Evolutionary conservation across 805 yeast species (phyloP), one percentile per base, ranked within the genome.

Genomic region (Sugiyamaella valdiviana): DNA sequence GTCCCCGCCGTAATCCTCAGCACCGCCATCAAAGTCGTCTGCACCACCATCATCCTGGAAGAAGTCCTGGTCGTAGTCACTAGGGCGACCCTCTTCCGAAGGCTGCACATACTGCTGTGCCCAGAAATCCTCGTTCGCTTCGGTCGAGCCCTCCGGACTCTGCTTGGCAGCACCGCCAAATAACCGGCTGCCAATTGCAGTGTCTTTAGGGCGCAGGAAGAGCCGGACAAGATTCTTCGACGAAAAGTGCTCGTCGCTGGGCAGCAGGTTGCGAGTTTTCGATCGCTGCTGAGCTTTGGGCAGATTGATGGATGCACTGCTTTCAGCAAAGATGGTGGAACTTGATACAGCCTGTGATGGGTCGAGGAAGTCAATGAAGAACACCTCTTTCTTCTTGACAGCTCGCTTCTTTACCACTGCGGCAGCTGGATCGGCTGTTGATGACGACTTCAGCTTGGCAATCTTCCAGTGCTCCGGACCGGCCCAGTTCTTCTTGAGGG

Each of bases 391-490:
- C n/a, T 32, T 42, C 38, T 49, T 44, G 10, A 37, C 24, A 2
- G 46, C 21, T 17, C 42, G 44, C 46, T 45, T 50, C 38, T 32
- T 40, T 10, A 39, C 41, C 12, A 35, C 16, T 5, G 23, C 42
- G 21, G 21, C 15, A 21, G n/a, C 19, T 15, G 10, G 36, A 16
- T 16, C 20, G n/a, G 24, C 24, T 26, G 21, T 15, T 20, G 36
- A 26, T 24, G 36, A 6, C 35, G 15, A 55, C 57, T 79, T 82
- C 42, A 83, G 64, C 12, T 79, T 76, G 38, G 76, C 70, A 9
- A 91, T 83, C 65, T 84, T 85, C 97, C 97, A 91, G 66, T 87
- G 95, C 55, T 86, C 91, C 12, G 91, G 85, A 6, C 97, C 97
- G 23, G 95, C 77, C 96, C 97, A 90, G 62, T 80, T 84, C 26